phyloP scores from a whole-genome alignment of 2,329 filamentous ascomycete species.

The Penicillium sclerotiorum region DNA sequence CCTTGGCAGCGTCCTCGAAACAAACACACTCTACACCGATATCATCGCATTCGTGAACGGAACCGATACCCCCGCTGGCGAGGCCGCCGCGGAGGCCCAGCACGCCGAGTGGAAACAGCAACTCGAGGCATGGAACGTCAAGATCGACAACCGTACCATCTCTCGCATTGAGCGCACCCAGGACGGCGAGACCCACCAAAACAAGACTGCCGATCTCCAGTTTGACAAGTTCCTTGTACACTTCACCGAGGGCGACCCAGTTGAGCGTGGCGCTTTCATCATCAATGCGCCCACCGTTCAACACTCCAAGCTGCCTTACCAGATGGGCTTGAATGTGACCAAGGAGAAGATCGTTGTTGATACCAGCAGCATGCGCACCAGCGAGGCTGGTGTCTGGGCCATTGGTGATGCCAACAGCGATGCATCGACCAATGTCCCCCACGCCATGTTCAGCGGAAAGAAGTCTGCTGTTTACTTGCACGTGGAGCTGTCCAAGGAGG shows the following conservation, averaged over 20 bases:
- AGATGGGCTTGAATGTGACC: slow-evolving; percentile 52
- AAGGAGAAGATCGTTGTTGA: slow-evolving; percentile 51
- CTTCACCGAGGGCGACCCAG: slow-evolving; percentile 50
- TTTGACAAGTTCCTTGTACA: slow-evolving; percentile 59
- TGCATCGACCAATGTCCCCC: slow-evolving; percentile 62
- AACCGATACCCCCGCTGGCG: slow-evolving; percentile 53
- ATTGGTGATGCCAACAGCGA: slow-evolving; percentile 64
- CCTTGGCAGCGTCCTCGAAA: slow-evolving; percentile 53
- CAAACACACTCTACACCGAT: slow-evolving; percentile 58
- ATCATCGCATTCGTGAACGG: slow-evolving; percentile 63
- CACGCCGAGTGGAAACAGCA: slow-evolving; percentile 55
- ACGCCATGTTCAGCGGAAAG: slow-evolving; percentile 64
- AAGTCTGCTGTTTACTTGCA: slow-evolving; percentile 60
- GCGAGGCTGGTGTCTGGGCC: slow-evolving; percentile 58
- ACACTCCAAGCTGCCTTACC: slow-evolving; percentile 49
- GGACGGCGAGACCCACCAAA: slow-evolving; percentile 32
- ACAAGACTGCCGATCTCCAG: slow-evolving; percentile 40
- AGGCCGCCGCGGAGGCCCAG: slow-evolving; percentile 42
- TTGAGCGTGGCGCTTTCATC: slow-evolving; percentile 57
- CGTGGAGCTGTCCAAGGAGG: slow-evolving; percentile 39
- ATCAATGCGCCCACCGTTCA: slow-evolving; percentile 54
- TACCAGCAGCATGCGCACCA: slow-evolving; percentile 54
- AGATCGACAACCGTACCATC: slow-evolving; percentile 61
- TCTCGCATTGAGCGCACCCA: slow-evolving; percentile 51
- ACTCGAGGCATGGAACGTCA: slow-evolving; percentile 54